Evolutionary conservation across 768 basidiomycete genomes (phyloP).

Genomic region (Sporobolomyces roseus): DNA sequence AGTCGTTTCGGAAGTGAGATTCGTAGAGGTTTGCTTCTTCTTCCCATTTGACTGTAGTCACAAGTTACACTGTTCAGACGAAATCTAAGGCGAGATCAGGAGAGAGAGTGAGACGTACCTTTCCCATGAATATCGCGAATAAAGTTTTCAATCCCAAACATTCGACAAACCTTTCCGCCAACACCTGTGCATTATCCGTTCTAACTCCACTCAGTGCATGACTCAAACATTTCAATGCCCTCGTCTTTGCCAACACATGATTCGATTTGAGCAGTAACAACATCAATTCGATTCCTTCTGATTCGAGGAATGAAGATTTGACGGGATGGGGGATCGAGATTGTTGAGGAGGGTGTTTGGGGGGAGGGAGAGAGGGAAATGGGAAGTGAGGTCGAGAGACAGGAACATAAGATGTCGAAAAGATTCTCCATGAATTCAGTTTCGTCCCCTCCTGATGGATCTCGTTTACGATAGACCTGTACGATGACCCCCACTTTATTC

Average conservation of each 20-base stretch:
- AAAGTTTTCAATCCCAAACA: slow-evolving; percentile 80
- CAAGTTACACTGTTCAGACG: too few species aligned
- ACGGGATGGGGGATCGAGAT: slow-evolving; percentile 61
- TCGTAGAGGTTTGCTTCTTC: slow-evolving; percentile 57
- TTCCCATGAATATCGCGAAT: slow-evolving; percentile 90
- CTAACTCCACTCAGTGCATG: slow-evolving; percentile 67
- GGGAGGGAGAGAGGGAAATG: background rate
- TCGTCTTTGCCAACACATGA: slow-evolving; percentile 6
- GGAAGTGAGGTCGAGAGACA: slow-evolving; percentile 57
- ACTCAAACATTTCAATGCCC: slow-evolving; percentile 79
- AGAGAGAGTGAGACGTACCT: slow-evolving; percentile 55
- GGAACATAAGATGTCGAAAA: slow-evolving; percentile 86
- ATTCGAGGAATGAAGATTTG: slow-evolving; percentile 76
- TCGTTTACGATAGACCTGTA: slow-evolving; percentile 36
- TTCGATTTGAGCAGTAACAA: slow-evolving; percentile 90
- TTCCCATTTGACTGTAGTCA: slow-evolving; percentile 53
- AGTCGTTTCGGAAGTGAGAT: slow-evolving; percentile 67
- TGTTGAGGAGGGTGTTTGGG: background rate
- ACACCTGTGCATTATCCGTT: slow-evolving; percentile 54
- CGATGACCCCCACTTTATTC: too few species aligned
- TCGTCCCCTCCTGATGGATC: slow-evolving; percentile 61
- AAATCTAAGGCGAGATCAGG: background rate
- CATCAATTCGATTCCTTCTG: slow-evolving; percentile 95
- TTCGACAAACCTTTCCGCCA: slow-evolving; percentile 83
- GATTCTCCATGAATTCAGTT: slow-evolving; percentile 95